phyloP scores from a whole-genome alignment of 306 rosid species.

The Arachis hypogaea region DNA sequence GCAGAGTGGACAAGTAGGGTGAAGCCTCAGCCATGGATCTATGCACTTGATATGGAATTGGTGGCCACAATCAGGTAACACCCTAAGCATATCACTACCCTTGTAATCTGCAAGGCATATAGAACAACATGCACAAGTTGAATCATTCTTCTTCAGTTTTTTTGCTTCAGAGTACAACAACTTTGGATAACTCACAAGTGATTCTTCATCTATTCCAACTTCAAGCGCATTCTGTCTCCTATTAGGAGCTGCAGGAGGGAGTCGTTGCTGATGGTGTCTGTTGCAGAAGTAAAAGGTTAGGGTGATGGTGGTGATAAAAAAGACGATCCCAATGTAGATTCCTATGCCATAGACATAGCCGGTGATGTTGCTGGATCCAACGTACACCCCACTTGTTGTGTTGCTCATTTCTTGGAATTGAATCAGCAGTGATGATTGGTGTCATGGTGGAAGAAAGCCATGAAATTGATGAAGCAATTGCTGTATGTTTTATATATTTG shows the following conservation, averaged over 20 bases:
- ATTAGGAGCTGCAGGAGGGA: not conserved
- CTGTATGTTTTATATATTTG: too few species aligned
- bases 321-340: constrained; percentile 56
- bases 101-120: constrained; percentile 68
- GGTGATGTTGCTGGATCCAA: not conserved
- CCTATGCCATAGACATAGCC: constrained; percentile 50
- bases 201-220: constrained; percentile 58
- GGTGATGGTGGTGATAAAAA: constrained; percentile 56
- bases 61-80: constrained; percentile 63
- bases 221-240: constrained; percentile 26
- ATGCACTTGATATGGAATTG: constrained; percentile 58
- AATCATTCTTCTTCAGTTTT: constrained; percentile 36
- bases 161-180: constrained; percentile 51
- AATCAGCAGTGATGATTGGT: constrained; percentile 35
- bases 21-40: constrained; percentile 67
- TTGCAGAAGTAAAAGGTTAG: constrained; percentile 62
- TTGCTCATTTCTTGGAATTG: not conserved
- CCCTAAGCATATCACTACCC: constrained; percentile 46
- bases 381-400: not conserved
- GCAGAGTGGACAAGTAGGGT: constrained; percentile 70
- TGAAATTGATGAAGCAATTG: not conserved
- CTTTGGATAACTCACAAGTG: constrained; percentile 53
- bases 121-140: constrained; percentile 58
- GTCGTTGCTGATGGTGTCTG: constrained; percentile 2
- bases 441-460: constrained; percentile 14